Percentiles rank a stretch among this genome's conserved stretches.
Evolutionary conservation across 2,329 filamentous ascomycete species (phyloP).

Genomic region (Fusarium sp.): DNA sequence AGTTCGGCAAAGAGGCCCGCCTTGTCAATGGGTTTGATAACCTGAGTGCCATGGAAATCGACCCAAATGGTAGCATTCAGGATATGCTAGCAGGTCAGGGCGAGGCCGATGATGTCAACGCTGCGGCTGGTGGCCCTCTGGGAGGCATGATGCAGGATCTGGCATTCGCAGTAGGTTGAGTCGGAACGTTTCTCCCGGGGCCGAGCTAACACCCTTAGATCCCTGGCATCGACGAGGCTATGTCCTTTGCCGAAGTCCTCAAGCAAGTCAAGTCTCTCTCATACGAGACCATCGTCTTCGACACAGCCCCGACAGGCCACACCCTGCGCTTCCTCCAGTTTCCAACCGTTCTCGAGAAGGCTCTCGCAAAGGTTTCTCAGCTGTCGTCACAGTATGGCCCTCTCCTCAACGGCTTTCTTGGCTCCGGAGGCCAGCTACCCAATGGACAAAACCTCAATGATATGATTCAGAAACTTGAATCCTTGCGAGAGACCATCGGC

Average conservation of each 20-base stretch:
- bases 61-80: slow-evolving; percentile 97
- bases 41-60: slow-evolving; percentile 98
- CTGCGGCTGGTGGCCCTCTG: slow-evolving; percentile 73
- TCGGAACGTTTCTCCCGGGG: neutral
- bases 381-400: slow-evolving; percentile 94
- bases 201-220: slow-evolving; percentile 66
- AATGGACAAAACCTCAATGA: slow-evolving; percentile 94
- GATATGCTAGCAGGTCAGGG: slow-evolving; percentile 83
- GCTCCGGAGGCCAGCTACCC: slow-evolving; percentile 76
- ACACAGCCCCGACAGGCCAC: slow-evolving; percentile 97
- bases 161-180: slow-evolving; percentile 81
- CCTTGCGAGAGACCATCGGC: slow-evolving; percentile 87
- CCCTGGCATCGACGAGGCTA: slow-evolving; percentile 97
- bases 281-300: slow-evolving; percentile 99
- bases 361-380: slow-evolving; percentile 95
- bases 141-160: slow-evolving; percentile 99
- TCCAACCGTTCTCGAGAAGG: slow-evolving; percentile 97
- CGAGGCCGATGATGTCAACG: slow-evolving; percentile 73
- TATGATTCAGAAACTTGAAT: slow-evolving; percentile 93
- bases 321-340: slow-evolving; percentile 99
- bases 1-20: slow-evolving; percentile 98
- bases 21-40: slow-evolving; percentile 92
- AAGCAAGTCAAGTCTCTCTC: slow-evolving; percentile 99
- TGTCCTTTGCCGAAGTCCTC: slow-evolving; percentile 98
- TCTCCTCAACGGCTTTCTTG: slow-evolving; percentile 92